Evolutionary conservation across 768 basidiomycete genomes (phyloP), one percentile per base, ranked within the genome.

Genomic region (Galerina marginata): DNA sequence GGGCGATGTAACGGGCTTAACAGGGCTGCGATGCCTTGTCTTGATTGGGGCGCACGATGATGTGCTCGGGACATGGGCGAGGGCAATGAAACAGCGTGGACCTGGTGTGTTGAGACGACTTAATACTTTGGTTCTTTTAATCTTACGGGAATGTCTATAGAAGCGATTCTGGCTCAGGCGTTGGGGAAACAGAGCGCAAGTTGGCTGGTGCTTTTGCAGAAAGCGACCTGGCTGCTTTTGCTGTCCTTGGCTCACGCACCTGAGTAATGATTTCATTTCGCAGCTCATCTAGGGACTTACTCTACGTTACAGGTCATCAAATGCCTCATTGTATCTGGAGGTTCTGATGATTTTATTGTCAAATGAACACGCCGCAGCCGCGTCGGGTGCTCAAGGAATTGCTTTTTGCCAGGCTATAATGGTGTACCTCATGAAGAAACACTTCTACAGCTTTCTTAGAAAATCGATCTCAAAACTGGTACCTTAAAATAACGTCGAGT

Each of bases 21-120:
- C 77, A 6, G 89, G 85, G 9, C 71, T 92, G 65, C 74, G 92
- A 56, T 87, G 85, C 71, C 77, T 91, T 20, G 85, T 89, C 16
- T 79, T 92, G 23, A 77, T 90, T 50, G 86, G 86, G 14, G 71
- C 71, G 68, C 82, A 86, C 62, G 78, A 83, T 45, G 72, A 76
- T 16, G 73, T 77, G 5, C 69, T 89, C n/a, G 78, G 72, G 6
- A 66, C 63, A 29, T 88, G 86, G 86, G 79, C 83, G 6, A 64
- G 63, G 25, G 70, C 69, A 12, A 73, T 85, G 46, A 33, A 69
- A 6, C 53, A 65, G 7, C 67, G 63, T 0, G 75, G 77, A 29
- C 63, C 70, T 66, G 72, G 78, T 77, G 36, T 16, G 65, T 60
- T 74, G 76, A 16, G 23, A 53, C 55, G 40, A 47, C 38, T 55